Conservation (phyloP, 441 rosid species). For the Francoa sonchifolia region DNA sequence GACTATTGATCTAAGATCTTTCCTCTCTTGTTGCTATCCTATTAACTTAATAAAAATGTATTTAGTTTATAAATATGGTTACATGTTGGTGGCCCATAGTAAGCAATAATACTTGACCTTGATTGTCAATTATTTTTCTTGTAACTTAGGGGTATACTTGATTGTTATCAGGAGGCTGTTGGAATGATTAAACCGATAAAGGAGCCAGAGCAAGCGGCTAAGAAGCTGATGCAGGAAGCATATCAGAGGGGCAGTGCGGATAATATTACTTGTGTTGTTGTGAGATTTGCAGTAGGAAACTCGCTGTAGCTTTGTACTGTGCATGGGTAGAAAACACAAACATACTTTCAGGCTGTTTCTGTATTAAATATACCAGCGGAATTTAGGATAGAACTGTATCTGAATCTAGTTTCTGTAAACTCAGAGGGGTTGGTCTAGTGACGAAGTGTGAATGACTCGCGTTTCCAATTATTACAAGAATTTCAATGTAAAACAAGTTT, state of each 20-base stretch:
- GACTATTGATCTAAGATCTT: no score
- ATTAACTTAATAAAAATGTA: no score
- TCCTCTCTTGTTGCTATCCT: not conserved
- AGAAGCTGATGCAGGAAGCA: slow-evolving; percentile 74
- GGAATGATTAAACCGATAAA: slow-evolving; percentile 49
- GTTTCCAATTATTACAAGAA: no score
- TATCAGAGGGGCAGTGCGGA: slow-evolving; percentile 91
- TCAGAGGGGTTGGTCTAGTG: slow-evolving; percentile 23
- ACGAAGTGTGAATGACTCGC: slow-evolving; percentile 5
- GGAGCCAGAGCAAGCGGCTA: slow-evolving; percentile 84
- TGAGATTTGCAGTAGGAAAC: slow-evolving; percentile 15
- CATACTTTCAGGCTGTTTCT: slow-evolving; percentile 9
- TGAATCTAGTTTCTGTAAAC: slow-evolving; percentile 14
- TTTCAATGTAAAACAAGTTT: no score
- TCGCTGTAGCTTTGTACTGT: slow-evolving; percentile 7
- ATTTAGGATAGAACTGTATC: slow-evolving; percentile 21
- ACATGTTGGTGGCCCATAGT: no score
- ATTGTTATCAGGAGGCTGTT: slow-evolving; percentile 84
- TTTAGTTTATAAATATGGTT: no score
- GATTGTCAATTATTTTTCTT: not conserved
- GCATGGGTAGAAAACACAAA: slow-evolving; percentile 12
- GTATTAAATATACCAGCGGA: slow-evolving; percentile 11
- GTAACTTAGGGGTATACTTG: no score
- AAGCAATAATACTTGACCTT: not conserved
- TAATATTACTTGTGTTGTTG: slow-evolving; percentile 89